These are phyloP conservation scores for Oxalis stricta DNA, from an alignment of 441 rosid species.

Conservation along the genomic window DNA sequence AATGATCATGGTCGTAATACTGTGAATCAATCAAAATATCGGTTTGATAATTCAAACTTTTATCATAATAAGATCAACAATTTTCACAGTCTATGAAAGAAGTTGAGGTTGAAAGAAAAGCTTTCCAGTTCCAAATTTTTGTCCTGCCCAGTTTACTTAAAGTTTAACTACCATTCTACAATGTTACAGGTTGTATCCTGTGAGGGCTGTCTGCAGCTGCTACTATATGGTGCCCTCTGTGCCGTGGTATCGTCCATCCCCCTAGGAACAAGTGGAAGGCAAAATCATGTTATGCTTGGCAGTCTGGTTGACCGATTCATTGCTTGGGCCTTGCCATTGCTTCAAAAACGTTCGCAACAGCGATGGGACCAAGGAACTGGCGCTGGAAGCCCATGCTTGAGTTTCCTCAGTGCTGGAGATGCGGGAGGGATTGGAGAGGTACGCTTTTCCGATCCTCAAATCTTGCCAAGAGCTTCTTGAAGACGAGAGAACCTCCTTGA, in stretches of 20 bases:
- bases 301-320: constrained; percentile 76
- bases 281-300: constrained; percentile 69
- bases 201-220: constrained; percentile 75
- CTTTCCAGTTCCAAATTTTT: not conserved
- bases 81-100: not conserved
- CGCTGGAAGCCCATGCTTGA: constrained; percentile 70
- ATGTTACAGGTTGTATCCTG: constrained; percentile 46
- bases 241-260: constrained; percentile 67
- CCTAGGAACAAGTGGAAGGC: constrained; percentile 66
- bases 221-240: constrained; percentile 76
- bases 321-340: constrained; percentile 82
- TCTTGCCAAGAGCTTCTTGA: constrained; percentile 88
- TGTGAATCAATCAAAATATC: no score
- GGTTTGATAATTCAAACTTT: no score
- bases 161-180: not conserved
- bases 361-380: constrained; percentile 58
- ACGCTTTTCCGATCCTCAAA: constrained; percentile 66
- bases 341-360: constrained; percentile 52
- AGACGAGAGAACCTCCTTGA: constrained; percentile 91
- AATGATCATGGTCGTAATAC: no score
- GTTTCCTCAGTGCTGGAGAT: constrained; percentile 77
- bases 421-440: constrained; percentile 70
- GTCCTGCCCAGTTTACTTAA: not conserved
- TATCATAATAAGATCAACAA: no score
- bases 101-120: not conserved